Evolutionary conservation across 1,139 yeast genomes (phyloP).

Genomic region (Blastobotrys raffinosifermentans): DNA sequence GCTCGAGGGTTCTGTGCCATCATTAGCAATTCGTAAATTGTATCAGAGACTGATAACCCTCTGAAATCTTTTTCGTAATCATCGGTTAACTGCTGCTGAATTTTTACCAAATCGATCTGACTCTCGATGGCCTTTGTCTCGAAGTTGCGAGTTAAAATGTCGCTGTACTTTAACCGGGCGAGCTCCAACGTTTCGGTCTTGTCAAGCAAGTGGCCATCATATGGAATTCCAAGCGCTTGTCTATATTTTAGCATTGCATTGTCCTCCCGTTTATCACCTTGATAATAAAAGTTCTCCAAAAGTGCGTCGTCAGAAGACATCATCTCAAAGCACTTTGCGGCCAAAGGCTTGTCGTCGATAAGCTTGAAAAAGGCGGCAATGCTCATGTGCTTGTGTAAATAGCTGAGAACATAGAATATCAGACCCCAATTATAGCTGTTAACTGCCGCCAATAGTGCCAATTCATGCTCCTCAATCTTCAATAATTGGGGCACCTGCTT

Average conservation of each 20-base stretch:
- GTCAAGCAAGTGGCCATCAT: conserved; percentile 10
- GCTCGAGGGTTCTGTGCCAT: conserved; percentile 60
- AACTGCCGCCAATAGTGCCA: conserved; percentile 65
- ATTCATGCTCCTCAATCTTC: conserved; percentile 64
- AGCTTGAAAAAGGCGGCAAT: conserved; percentile 51
- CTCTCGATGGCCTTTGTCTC: conserved; percentile 38
- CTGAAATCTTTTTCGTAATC: conserved; percentile 53
- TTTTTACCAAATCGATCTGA: conserved; percentile 46
- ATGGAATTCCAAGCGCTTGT: conserved; percentile 21
- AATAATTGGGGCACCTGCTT: conserved; percentile 60
- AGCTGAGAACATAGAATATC: conserved; percentile 52
- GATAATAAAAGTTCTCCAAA: conserved; percentile 51
- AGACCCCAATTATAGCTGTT: conserved; percentile 63
- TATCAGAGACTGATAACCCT: conserved; percentile 49
- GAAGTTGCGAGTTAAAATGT: conserved; percentile 23
- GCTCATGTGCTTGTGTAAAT: conserved; percentile 44
- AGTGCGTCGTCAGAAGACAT: conserved; percentile 32
- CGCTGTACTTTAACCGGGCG: conserved; percentile 25
- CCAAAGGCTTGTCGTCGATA: conserved; percentile 41
- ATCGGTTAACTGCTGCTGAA: conserved; percentile 49
- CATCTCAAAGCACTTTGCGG: conserved; percentile 41
- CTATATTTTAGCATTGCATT: conserved; percentile 39
- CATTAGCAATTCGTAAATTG: conserved; percentile 49
- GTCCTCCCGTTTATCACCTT: conserved; percentile 50
- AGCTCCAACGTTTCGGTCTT: conserved; percentile 24